Percentiles rank a stretch among this genome's conserved stretches.
Conservation (phyloP, 805 yeast species). For the Ogataea paradorogensis region DNA sequence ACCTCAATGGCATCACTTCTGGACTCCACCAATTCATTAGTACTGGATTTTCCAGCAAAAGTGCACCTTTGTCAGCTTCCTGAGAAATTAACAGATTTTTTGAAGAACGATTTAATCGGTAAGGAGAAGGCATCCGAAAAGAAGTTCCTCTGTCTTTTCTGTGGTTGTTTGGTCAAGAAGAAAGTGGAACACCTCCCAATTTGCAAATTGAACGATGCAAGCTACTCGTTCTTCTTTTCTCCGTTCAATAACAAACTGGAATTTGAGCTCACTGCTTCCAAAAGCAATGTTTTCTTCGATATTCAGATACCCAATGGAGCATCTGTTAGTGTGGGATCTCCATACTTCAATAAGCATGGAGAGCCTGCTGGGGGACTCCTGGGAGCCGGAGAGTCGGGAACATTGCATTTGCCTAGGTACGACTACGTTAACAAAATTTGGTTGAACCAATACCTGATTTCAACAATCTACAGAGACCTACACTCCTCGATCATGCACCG, state of each 20-base stretch:
- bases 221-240: constrained; percentile 24
- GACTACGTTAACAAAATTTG: constrained; percentile 55
- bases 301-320: constrained; percentile 24
- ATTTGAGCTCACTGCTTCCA: constrained; percentile 24
- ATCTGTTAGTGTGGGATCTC: constrained; percentile 45
- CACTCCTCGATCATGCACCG: constrained; percentile 8
- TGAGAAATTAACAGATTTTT: constrained; percentile 41
- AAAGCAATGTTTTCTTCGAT: constrained; percentile 27
- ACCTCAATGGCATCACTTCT: constrained; percentile 9
- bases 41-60: constrained; percentile 28
- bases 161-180: constrained; percentile 23
- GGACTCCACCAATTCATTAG: constrained; percentile 33
- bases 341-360: constrained; percentile 73
- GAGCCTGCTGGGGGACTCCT: constrained; percentile 59
- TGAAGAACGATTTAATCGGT: constrained; percentile 43
- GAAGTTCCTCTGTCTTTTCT: constrained; percentile 24
- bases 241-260: constrained; percentile 27
- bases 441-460: constrained; percentile 44
- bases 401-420: constrained; percentile 51
- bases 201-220: constrained; percentile 24
- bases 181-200: constrained; percentile 15
- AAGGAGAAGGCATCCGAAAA: constrained; percentile 21
- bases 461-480: constrained; percentile 17
- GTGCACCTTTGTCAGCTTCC: constrained; percentile 25
- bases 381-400: constrained; percentile 54